phyloP scores from a whole-genome alignment of 345 rosid genomes.

The Heritiera fomes region DNA sequence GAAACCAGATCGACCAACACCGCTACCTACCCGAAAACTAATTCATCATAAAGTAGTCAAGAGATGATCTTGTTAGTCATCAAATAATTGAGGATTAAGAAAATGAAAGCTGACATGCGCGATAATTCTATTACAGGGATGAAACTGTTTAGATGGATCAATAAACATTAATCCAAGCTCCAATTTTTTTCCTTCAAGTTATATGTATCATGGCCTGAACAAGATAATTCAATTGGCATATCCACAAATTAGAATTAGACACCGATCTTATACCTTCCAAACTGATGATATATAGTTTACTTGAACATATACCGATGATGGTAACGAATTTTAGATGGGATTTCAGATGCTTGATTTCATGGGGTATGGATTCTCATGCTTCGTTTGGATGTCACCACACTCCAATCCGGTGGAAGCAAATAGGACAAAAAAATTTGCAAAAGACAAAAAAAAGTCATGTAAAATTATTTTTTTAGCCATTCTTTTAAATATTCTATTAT shows the following conservation, averaged over 20 bases:
- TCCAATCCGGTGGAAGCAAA: too few relatives aligned
- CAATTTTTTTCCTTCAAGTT: neutral
- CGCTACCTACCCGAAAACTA: constrained; percentile 19
- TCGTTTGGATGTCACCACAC: too few relatives aligned
- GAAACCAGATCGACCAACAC: constrained; percentile 20
- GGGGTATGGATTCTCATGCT: constrained; percentile 28
- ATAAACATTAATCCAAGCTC: neutral
- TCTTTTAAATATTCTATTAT: too few relatives aligned
- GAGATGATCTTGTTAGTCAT: neutral
- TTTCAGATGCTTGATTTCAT: constrained; percentile 48
- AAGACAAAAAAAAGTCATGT: too few relatives aligned
- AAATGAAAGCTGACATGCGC: constrained; percentile 15
- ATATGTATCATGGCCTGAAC: neutral
- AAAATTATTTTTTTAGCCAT: too few relatives aligned
- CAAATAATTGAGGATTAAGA: neutral
- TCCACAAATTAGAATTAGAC: constrained; percentile 29
- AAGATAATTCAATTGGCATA: constrained; percentile 11
- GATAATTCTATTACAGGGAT: neutral
- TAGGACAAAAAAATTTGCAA: too few relatives aligned
- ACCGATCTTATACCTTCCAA: constrained; percentile 32
- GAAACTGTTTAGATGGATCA: constrained; percentile 15
- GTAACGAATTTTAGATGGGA: constrained; percentile 37
- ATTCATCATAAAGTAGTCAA: neutral
- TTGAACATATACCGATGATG: constrained; percentile 22
- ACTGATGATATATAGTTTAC: constrained; percentile 24